These are phyloP conservation scores for Vaccinium darrowii DNA, from an alignment of 148 eudicot species.

Conservation along the genomic window DNA sequence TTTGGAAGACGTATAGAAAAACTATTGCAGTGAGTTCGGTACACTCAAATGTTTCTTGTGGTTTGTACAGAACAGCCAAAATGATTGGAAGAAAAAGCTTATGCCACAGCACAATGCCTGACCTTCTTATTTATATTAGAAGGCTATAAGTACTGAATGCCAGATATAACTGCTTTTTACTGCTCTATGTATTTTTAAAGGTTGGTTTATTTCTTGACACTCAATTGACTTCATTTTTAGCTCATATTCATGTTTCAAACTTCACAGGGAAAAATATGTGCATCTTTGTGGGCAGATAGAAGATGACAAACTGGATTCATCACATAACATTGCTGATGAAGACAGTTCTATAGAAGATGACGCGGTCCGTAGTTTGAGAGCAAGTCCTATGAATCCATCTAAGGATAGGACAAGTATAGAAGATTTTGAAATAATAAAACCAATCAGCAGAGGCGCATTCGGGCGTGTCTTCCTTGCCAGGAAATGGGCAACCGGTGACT, in stretches of 20 bases:
- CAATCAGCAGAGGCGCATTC: conserved; percentile 98
- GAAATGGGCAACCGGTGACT: conserved; percentile 94
- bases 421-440: conserved; percentile 97
- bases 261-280: conserved; percentile 86
- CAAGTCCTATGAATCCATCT: conserved; percentile 83
- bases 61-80: background rate
- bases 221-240: background rate
- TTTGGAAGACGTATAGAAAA: conserved; percentile 97
- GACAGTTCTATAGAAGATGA: conserved; percentile 86
- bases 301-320: conserved; percentile 66
- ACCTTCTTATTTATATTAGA: too few species aligned
- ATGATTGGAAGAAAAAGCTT: background rate
- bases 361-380: conserved; percentile 69
- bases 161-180: background rate
- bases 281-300: conserved; percentile 88
- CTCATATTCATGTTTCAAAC: conserved; percentile 7
- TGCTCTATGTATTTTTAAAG: background rate
- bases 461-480: conserved; percentile 96
- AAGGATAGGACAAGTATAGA: conserved; percentile 92
- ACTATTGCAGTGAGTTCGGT: conserved; percentile 81
- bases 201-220: background rate
- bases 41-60: conserved; percentile 11
- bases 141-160: background rate
- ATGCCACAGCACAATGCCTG: too few species aligned
- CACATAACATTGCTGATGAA: conserved; percentile 59